Evolutionary conservation across 495 filamentous ascomycete genomes (phyloP).

Genomic region (Penicillium nucicola): DNA sequence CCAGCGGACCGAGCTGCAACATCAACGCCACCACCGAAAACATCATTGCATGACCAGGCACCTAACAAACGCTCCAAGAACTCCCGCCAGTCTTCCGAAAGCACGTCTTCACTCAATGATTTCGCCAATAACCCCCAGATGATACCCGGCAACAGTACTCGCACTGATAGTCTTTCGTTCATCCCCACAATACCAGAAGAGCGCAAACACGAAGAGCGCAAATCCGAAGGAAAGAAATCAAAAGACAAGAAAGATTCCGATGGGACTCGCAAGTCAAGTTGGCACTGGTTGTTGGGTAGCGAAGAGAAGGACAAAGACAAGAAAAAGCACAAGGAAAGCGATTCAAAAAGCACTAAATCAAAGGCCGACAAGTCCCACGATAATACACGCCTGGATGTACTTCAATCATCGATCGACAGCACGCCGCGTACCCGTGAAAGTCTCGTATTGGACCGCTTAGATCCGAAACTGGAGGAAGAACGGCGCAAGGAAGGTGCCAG

Average conservation of each 20-base stretch:
- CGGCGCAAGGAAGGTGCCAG: constrained; percentile 75
- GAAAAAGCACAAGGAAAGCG: constrained; percentile 58
- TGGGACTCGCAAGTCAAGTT: constrained; percentile 72
- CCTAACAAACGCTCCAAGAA: constrained; percentile 26
- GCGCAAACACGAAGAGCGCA: constrained; percentile 60
- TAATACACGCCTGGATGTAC: constrained; percentile 73
- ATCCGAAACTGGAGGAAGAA: constrained; percentile 74
- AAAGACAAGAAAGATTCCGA: constrained; percentile 62
- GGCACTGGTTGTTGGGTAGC: constrained; percentile 71
- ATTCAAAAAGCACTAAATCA: constrained; percentile 56
- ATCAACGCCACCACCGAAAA: constrained; percentile 24
- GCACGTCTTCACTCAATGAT: constrained; percentile 29
- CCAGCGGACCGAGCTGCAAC: constrained; percentile 51
- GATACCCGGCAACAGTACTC: constrained; percentile 65
- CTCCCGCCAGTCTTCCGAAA: constrained; percentile 25
- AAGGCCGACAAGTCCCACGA: constrained; percentile 64
- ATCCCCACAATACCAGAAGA: constrained; percentile 76
- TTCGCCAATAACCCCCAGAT: constrained; percentile 42
- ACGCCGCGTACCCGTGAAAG: constrained; percentile 73
- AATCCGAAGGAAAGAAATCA: constrained; percentile 59
- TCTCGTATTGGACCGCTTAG: constrained; percentile 74
- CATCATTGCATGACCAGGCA: constrained; percentile 17
- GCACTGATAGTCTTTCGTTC: constrained; percentile 77
- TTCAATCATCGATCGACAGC: constrained; percentile 76
- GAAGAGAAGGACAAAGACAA: constrained; percentile 75